phyloP scores from a whole-genome alignment of 345 rosid species.

The Eucalyptus pauciflora region DNA sequence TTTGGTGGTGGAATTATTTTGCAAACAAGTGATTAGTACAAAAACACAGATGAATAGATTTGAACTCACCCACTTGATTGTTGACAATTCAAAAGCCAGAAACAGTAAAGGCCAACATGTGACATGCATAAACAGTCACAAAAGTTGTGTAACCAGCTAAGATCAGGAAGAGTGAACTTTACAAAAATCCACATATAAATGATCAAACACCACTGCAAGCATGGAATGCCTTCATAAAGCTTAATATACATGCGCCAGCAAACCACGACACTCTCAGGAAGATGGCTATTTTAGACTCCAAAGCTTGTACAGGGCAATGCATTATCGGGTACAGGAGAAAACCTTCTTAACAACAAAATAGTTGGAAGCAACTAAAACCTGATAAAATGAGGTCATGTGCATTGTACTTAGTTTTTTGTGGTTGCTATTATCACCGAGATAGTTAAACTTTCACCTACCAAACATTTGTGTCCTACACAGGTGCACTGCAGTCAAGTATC shows the following conservation, averaged over 20 bases:
- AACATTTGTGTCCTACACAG: not conserved
- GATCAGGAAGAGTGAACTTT: not conserved
- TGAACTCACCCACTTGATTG: not conserved
- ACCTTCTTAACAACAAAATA: not conserved
- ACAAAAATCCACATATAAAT: not conserved
- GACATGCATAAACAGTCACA: not conserved
- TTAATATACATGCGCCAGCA: not conserved
- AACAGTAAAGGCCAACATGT: not conserved
- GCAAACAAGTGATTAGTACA: not conserved
- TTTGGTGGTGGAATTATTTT: not conserved
- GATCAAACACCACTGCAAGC: not conserved
- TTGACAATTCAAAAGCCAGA: not conserved
- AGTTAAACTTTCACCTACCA: not conserved
- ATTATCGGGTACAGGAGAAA: not conserved
- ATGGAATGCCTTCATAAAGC: not conserved
- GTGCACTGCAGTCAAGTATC: not conserved
- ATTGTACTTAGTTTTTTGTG: not conserved
- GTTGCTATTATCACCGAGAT: not conserved
- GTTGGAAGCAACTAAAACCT: not conserved
- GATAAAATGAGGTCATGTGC: not conserved
- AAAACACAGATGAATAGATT: not conserved
- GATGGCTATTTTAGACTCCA: not conserved
- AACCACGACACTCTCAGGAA: not conserved
- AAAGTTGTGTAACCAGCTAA: not conserved
- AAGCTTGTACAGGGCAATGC: not conserved